Base-by-base conservation (phyloP, 768 basidiomycete species). In the Leccinum ochraceum region DNA sequence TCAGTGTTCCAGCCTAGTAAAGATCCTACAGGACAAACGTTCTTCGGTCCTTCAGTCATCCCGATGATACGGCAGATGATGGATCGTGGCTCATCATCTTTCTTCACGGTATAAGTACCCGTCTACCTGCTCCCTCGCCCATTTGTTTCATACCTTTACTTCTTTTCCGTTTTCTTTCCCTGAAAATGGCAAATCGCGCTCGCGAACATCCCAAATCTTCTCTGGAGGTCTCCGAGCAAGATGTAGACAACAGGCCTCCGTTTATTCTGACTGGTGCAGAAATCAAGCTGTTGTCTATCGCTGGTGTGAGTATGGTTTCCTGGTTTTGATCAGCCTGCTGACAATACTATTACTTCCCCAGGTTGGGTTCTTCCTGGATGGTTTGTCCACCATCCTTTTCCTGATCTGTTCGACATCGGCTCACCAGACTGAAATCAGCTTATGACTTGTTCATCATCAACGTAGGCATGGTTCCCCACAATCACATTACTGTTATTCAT, bases 391-490 rank as follows among this genome's bases (percentile, higher is more conserved):
- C 16, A 7, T 6, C 9, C 22, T 30, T 10, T 20, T 26, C 53
- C 6, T 24, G 28, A 28, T 50, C 42, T 51, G 20, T 37, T 24
- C 17, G 7, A 48, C 26, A 42, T 34, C 5, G 14, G n/a, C 49
- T 70, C 8, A 66, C 57, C 13, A 57, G 57, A n/a, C 16, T 36
- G 22, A n/a, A 26, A 52, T 22, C 61, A 86, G 87, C 87, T 4
- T 89, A 89, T 63, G 87, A 89, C 68, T 74, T 89, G 2, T 89
- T 88, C 74, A 81, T 88, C 60, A 87, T 89, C 70, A 88, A 88
- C 69, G 85, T 84, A 61, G 51, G 83, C 65, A 7, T 3, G 5
- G 6, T 10, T 5, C 34, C 7, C 11, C 16, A 17, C 28, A 16
- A 8, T n/a, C 8, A 16, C 46, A 6, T 0, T 53, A 1, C 28